A percentile compares a stretch with the other conserved stretches of the same genome.
These are phyloP conservation scores for Phylloporus sp. DNA, from an alignment of 768 basidiomycete genomes.

Conservation along the genomic window DNA sequence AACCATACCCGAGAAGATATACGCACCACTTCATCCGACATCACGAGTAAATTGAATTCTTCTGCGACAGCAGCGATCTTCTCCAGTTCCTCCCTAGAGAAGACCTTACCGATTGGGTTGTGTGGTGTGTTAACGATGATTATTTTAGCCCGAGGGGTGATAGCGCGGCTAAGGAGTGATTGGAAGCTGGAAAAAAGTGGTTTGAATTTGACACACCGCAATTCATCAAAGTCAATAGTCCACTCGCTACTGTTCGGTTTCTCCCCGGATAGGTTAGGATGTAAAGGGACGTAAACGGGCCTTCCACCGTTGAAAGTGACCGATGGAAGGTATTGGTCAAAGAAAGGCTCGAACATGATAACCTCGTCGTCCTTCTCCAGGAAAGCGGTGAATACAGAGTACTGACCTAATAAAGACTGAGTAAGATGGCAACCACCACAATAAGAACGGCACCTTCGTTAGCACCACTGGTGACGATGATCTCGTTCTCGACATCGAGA, in stretches of 20 bases:
- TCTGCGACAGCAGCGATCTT: constrained; percentile 83
- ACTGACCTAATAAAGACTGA: constrained; percentile 57
- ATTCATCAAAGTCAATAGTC: constrained; percentile 86
- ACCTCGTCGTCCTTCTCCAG: constrained; percentile 92
- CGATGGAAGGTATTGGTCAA: constrained; percentile 92
- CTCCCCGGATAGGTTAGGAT: constrained; percentile 62
- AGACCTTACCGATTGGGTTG: constrained; percentile 98
- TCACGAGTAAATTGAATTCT: constrained; percentile 88
- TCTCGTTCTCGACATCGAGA: constrained; percentile 81
- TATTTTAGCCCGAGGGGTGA: constrained; percentile 89
- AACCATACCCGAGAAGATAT: background rate
- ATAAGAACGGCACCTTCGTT: constrained; percentile 70
- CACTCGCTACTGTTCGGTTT: constrained; percentile 71
- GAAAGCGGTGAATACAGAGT: constrained; percentile 90
- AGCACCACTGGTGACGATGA: constrained; percentile 92
- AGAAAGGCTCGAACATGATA: constrained; percentile 98
- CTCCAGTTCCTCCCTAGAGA: constrained; percentile 77
- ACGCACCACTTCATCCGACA: constrained; percentile 94
- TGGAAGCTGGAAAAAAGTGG: background rate
- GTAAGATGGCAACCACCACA: background rate
- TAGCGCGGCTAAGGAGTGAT: constrained; percentile 52
- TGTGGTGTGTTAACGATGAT: constrained; percentile 96
- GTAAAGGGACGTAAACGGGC: constrained; percentile 92
- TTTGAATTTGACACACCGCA: constrained; percentile 48
- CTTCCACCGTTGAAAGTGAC: constrained; percentile 92